Percentiles rank a stretch among this genome's conserved stretches.
Evolutionary conservation across 2,329 filamentous ascomycete species (phyloP).

Genomic region (Xylariomycetidae sp.): DNA sequence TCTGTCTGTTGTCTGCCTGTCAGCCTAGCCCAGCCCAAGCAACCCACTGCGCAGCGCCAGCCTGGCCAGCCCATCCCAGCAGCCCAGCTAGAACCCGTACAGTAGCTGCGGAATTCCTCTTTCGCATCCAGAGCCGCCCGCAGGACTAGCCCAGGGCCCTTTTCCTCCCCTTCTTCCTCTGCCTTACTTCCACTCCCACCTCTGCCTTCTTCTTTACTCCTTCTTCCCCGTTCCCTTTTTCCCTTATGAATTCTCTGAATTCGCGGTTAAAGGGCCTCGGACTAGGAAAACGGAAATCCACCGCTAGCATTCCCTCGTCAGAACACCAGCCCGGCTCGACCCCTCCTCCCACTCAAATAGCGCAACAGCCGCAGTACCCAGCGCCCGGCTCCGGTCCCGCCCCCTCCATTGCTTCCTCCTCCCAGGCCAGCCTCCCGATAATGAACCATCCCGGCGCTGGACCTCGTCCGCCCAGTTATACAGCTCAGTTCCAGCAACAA

Average conservation of each 20-base stretch:
- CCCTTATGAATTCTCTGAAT: conserved; percentile 73
- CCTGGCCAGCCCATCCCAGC: neutral
- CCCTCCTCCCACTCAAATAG: conserved; percentile 42
- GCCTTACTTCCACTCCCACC: conserved; percentile 16
- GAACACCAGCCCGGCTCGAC: conserved; percentile 34
- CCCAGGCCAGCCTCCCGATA: conserved; percentile 45
- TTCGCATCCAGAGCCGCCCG: no score
- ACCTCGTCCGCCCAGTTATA: conserved; percentile 60
- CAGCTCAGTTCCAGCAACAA: conserved; percentile 47
- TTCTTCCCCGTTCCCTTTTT: conserved; percentile 16
- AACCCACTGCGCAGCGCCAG: neutral
- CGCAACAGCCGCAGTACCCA: conserved; percentile 41
- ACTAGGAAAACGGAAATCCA: conserved; percentile 74
- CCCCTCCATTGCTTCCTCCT: conserved; percentile 41
- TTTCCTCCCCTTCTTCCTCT: conserved; percentile 7
- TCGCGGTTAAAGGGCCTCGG: conserved; percentile 73
- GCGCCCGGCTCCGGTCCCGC: conserved; percentile 29
- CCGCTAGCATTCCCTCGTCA: conserved; percentile 51
- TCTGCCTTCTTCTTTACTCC: conserved; percentile 16
- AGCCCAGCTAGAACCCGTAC: conserved; percentile 1
- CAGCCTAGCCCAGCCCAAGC: neutral
- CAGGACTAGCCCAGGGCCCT: conserved; percentile 15
- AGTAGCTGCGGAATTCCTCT: neutral
- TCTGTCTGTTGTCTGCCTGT: neutral
- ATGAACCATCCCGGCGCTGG: conserved; percentile 59